Evolutionary conservation across 352 stramenopile species (phyloP).

Genomic region (Phytophthora kernoviae): DNA sequence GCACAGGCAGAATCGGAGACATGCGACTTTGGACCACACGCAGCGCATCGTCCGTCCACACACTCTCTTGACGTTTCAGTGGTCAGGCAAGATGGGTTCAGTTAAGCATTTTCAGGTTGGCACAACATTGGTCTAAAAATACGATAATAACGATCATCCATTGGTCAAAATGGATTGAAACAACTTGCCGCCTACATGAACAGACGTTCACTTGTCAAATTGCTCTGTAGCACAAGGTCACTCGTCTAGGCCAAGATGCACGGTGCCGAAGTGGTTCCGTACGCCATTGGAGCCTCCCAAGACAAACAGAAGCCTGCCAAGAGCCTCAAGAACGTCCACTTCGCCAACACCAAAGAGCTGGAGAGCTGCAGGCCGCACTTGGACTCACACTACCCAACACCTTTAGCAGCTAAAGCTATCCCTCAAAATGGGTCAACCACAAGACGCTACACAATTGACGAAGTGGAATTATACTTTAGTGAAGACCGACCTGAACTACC

Average conservation of each 20-base stretch:
- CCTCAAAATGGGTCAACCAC: conserved; percentile 51
- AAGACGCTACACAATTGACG: conserved; percentile 60
- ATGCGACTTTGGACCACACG: neutral
- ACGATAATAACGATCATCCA: too few relatives aligned
- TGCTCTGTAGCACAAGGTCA: too few relatives aligned
- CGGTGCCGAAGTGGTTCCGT: conserved; percentile 12
- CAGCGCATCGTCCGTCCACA: neutral
- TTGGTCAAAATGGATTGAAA: too few relatives aligned
- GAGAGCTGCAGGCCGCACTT: conserved; percentile 32
- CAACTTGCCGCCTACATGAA: too few relatives aligned
- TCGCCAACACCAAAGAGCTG: conserved; percentile 48
- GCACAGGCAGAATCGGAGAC: neutral
- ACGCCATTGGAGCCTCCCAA: neutral
- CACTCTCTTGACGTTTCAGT: neutral
- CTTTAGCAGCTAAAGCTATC: conserved; percentile 33
- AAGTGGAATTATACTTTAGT: conserved; percentile 70
- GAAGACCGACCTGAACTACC: conserved; percentile 46
- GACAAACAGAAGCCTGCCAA: conserved; percentile 21
- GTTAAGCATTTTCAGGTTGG: neutral
- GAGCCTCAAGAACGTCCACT: conserved; percentile 49
- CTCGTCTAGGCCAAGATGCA: too few relatives aligned
- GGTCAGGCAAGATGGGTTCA: conserved; percentile 4
- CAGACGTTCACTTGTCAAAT: too few relatives aligned
- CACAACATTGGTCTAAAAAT: neutral
- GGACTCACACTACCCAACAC: conserved; percentile 58